phyloP scores from a whole-genome alignment of 2,329 filamentous ascomycete genomes.

The Clonostachys rosea region DNA sequence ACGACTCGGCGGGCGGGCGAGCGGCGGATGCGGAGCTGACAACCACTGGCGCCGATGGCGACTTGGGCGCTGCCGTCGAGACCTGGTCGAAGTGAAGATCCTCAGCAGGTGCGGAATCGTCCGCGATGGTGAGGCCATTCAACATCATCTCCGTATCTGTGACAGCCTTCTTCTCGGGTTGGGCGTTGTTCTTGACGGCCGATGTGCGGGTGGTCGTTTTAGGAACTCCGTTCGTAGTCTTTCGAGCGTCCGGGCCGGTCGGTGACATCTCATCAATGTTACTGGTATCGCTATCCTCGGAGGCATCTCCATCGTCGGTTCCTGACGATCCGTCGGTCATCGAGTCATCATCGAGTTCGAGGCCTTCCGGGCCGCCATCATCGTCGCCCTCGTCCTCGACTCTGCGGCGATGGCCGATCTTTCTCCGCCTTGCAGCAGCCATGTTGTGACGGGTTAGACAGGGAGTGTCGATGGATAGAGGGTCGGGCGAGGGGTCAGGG shows the following conservation, averaged over 20 bases:
- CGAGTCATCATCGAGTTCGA: constrained; percentile 62
- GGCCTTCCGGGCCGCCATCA: constrained; percentile 49
- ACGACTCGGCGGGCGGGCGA: constrained; percentile 45
- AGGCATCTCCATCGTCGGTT: constrained; percentile 57
- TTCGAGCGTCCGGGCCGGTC: constrained; percentile 33
- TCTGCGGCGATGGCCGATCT: constrained; percentile 64
- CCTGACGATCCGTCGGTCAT: constrained; percentile 58
- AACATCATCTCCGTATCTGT: constrained; percentile 57
- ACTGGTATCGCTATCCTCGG: constrained; percentile 60
- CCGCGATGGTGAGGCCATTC: constrained; percentile 43
- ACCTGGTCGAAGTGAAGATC: constrained; percentile 43
- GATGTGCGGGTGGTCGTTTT: constrained; percentile 30
- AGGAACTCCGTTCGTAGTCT: constrained; percentile 34
- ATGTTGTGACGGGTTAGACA: constrained; percentile 10
- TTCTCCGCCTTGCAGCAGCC: constrained; percentile 52
- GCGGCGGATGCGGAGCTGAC: constrained; percentile 48
- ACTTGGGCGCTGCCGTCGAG: constrained; percentile 26
- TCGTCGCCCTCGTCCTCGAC: constrained; percentile 69
- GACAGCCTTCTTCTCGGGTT: constrained; percentile 21
- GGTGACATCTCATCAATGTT: constrained; percentile 54
- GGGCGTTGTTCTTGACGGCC: constrained; percentile 18
- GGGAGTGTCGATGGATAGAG: neutral
- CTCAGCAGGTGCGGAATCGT: constrained; percentile 30
- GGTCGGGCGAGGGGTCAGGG: neutral
- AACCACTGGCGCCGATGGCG: constrained; percentile 42